Evolutionary conservation across 1,139 yeast genomes (phyloP), one percentile per base, ranked within the genome.

Genomic region (Saccharomyces hybrid): DNA sequence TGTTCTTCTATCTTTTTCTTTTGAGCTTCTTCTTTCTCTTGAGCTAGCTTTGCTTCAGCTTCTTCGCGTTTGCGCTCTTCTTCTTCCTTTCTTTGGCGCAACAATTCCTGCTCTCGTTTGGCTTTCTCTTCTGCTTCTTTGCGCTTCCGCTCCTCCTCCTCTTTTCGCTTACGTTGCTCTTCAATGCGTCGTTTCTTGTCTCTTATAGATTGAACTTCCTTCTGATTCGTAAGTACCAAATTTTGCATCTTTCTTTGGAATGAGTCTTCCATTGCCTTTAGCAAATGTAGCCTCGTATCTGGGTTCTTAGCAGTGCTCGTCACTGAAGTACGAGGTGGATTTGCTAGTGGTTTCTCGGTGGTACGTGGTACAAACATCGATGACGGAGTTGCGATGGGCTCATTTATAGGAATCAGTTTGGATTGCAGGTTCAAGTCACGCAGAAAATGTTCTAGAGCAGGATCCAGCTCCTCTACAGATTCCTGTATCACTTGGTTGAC

Each of bases 1-100:
- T 54, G 57, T 53, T 62, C 61, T 34, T 61, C 56, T 46, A 56
- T 57, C 11, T 52, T 52, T 46, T 56, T 60, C 12, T 53, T 57
- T 41, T 58, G 61, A 14, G 57, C 60, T 32, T 58, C 59, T 14
- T 57, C 54, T 48, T 58, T 54, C 49, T 53, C 42, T 14, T 51
- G 54, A 8, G 56, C 59, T 28, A 44, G 34, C 21, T 47, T 53
- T 14, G 50, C 56, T 49, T 56, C 59, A 2, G 44, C 44, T 31
- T 52, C 52, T 53, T 58, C 41, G 34, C 47, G 49, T 52, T 54
- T 55, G 27, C 50, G 50, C 47, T 57, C 55, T 50, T 58, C 51
- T 38, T 53, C 51, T 44, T 55, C 27, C 42, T 48, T 47, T 34
- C 19, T 44, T 42, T 52, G 54, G 44, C 14, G 44, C 48, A 38